Evolutionary conservation across 805 yeast genomes (phyloP).

Genomic region (Millerozyma miso): DNA sequence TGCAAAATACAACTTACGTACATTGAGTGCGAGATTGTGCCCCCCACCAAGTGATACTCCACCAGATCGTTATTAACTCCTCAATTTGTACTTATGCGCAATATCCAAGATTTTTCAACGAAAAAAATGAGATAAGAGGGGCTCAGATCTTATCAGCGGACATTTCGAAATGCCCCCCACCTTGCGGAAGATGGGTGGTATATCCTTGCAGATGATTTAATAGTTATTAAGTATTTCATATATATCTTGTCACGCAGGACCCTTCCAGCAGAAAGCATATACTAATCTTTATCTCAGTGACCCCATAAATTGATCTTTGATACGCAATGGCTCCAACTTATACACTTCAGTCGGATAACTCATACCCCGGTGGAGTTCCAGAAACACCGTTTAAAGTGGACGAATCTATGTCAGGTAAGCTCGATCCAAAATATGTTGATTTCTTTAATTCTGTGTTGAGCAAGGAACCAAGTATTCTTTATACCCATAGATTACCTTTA

Average conservation of each 20-base stretch:
- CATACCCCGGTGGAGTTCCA: slow-evolving; percentile 23
- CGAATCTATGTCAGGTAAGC: slow-evolving; percentile 18
- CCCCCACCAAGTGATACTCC: neutral
- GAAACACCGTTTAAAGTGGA: slow-evolving; percentile 28
- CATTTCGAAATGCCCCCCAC: neutral
- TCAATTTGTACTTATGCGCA: no score
- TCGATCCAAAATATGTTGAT: slow-evolving; percentile 36
- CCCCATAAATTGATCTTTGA: no score
- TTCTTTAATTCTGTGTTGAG: slow-evolving; percentile 27
- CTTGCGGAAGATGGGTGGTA: neutral
- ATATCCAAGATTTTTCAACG: no score
- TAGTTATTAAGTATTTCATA: no score
- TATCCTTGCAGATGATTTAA: no score
- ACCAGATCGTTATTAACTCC: no score
- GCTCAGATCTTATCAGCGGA: neutral
- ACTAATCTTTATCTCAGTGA: no score
- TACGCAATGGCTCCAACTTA: neutral
- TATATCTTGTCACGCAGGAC: neutral
- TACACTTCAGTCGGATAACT: slow-evolving; percentile 15
- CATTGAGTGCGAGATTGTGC: no score
- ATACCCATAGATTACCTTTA: slow-evolving; percentile 35
- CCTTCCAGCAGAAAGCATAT: slow-evolving; percentile 1
- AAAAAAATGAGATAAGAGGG: neutral
- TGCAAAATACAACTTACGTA: no score
- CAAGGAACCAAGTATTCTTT: slow-evolving; percentile 22